phyloP scores from a whole-genome alignment of 371 early-diverging fungal genomes.

The Syncephalastrum contaminatum region DNA sequence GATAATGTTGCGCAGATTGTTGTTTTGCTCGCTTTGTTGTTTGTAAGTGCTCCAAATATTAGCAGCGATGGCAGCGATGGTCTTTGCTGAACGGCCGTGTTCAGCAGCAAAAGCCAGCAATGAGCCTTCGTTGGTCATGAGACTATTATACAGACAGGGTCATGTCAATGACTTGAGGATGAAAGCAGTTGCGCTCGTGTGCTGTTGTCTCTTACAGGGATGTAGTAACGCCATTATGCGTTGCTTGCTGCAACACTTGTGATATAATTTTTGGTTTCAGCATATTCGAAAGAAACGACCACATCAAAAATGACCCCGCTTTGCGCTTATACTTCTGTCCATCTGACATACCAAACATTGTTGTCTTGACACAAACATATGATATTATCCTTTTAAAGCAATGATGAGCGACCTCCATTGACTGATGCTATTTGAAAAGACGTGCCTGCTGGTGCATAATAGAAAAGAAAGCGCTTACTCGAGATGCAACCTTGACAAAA shows the following conservation, averaged over 20 bases:
- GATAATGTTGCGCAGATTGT: slow-evolving; percentile 53
- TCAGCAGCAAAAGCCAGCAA: slow-evolving; percentile 70
- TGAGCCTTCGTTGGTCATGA: slow-evolving; percentile 73
- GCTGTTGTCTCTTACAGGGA: slow-evolving; percentile 8
- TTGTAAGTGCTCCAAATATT: slow-evolving; percentile 81
- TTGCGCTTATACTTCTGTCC: no score
- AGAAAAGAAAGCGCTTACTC: no score
- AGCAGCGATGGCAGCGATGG: slow-evolving; percentile 72
- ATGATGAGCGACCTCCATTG: no score
- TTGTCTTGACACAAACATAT: no score
- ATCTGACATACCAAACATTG: no score
- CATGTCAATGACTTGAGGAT: neutral
- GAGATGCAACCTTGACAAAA: no score
- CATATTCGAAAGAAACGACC: slow-evolving; percentile 2
- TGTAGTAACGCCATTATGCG: slow-evolving; percentile 15
- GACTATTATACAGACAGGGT: slow-evolving; percentile 30
- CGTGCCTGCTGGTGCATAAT: no score
- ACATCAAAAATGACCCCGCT: no score
- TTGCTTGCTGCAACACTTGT: slow-evolving; percentile 17
- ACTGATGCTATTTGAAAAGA: no score
- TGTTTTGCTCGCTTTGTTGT: slow-evolving; percentile 37
- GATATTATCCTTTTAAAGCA: no score
- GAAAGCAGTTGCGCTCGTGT: neutral
- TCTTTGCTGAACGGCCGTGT: slow-evolving; percentile 61
- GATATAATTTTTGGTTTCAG: slow-evolving; percentile 25